Evolutionary conservation across 2,329 filamentous ascomycete genomes (phyloP), one percentile per base, ranked within the genome.

Genomic region (Aspergillus sp.): DNA sequence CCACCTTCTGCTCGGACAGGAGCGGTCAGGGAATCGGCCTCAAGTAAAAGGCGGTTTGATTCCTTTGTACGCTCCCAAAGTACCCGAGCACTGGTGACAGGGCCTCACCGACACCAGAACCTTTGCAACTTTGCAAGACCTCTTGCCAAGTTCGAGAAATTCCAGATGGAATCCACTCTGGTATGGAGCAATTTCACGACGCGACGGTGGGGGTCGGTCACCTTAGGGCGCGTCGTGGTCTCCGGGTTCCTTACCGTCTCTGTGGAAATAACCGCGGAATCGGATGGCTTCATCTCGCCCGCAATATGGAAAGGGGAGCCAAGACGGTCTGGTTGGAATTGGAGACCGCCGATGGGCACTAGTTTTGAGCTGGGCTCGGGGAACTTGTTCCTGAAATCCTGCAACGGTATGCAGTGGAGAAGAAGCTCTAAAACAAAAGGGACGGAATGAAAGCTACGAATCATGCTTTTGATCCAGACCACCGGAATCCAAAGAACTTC

Each of bases 381-480:
- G 70, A 71, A 72, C 64, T 61, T 37, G 63, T 66, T 70, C 66
- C 70, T 68, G 60, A 63, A 62, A 67, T 70, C 68, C 64, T 71
- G 63, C 63, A 67, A 66, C 62, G 62, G 63, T 63, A 65, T 55
- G 41, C 56, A 23, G 61, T 64, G 56, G 60, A 39, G 60, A 45
- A 39, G 15, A 49, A 49, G 47, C 43, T 55, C 35, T 37, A 7
- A 51, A 14, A 23, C 12, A 41, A 56, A 51, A 48, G 37, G 21
- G 37, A 45, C 54, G 51, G 45, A 55, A 46, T 47, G 45, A 52
- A 44, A 31, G 31, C 53, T 52, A 54, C 52, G 40, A 44, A 52
- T 52, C 40, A 52, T 31, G 9, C 39, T 9, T 40, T 47, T 40
- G n/a, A 40, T 43, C 45, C 45, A 39, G 23, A 24, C 23, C 21